Evolutionary conservation across 1,284 basidiomycete species (phyloP), one percentile per base, ranked within the genome.

Genomic region (Cryptococcus floricola): DNA sequence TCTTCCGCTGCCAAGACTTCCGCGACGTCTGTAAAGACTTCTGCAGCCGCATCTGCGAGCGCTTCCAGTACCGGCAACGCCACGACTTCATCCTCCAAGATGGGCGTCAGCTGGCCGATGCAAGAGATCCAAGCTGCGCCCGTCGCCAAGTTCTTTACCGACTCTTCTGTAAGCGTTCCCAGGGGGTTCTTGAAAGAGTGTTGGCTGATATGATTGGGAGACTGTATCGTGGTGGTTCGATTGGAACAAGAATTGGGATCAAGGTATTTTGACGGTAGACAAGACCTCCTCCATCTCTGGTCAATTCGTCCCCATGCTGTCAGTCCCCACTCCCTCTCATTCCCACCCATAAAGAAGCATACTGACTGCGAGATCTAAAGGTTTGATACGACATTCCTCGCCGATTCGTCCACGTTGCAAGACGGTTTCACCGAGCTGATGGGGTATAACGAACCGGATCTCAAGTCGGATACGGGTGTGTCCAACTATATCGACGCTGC

Each of bases 231-330:
- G 66, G 66, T 66, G 63, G 62, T 68, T 42, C 23, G 49, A 68
- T 41, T 68, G 66, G 66, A 66, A 65, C 58, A 68, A 66, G 58
- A 65, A 68, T 46, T 62, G 59, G 55, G 59, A 62, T n/a, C 48
- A 60, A 16, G 52, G 48, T 25, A 38, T 65, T 12, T 51, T 68
- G 50, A 56, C 50, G 38, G 13, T 52, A 7, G 41, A 52, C 25
- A 49, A 46, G 12, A 49, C 55, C n/a, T 31, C 38, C 4, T 31
- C 38, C 4, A 51, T 62, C 18, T 54, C 50, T 14, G 66, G 57
- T 2, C 42, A 62, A 39, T 68, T 68, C 51, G 44, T 68, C 4
- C 64, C 64, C 9, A 68, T 68, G 66, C 31, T 61, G 62, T 64
- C 39, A 57, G 64, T 60, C n/a, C 19, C 16, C 43, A 31, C 28